Base-by-base conservation (phyloP, 2,329 filamentous ascomycete species). In the Fusarium subglutinans region DNA sequence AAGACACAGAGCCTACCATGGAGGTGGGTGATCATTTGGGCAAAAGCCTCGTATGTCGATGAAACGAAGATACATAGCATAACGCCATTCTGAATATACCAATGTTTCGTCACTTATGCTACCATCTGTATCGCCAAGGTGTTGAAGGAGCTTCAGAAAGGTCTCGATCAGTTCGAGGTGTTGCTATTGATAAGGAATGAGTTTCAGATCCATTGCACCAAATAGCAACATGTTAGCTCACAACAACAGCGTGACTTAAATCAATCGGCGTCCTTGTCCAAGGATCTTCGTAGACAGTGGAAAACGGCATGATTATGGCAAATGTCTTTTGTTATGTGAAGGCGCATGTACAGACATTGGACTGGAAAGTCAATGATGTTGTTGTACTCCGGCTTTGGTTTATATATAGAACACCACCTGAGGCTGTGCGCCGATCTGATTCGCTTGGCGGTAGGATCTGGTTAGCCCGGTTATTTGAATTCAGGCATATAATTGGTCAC, bases 61-160 rank as follows among this genome's bases (percentile, higher is more conserved):
- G n/a, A 67, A 40, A 6, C 20, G 61, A 28, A 48, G 15, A 20
- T 67, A 67, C 22, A 59, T 37, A 2, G 30, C 28, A n/a, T 66
- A 67, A 11, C 64, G 51, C 62, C 64, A 67, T 59, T 66, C 64
- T 5, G 44, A 67, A 33, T 66, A 67, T 22, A 44, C 62, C 17
- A 66, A 22, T 2, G 64, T 59, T 11, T 67, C 44, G 3, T 67
- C 51, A 8, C 38, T 67, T 6, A 51, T 59, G 0, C 1, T 20
- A 0, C 62, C 44, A 3, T 58, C 2, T 1, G 17, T 26, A 17
- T 40, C 33, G 2, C 13, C 0, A 5, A 66, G 24, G 9, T 67
- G 9, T 2, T 20, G 9, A 8, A 59, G 4, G 8, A 67, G 33
- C 26, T 66, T 44, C 0, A 66, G 5, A 5, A 67, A 67, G 6